Conservation (phyloP, 2,329 filamentous ascomycete species). For the Canariomyces notabilis region DNA sequence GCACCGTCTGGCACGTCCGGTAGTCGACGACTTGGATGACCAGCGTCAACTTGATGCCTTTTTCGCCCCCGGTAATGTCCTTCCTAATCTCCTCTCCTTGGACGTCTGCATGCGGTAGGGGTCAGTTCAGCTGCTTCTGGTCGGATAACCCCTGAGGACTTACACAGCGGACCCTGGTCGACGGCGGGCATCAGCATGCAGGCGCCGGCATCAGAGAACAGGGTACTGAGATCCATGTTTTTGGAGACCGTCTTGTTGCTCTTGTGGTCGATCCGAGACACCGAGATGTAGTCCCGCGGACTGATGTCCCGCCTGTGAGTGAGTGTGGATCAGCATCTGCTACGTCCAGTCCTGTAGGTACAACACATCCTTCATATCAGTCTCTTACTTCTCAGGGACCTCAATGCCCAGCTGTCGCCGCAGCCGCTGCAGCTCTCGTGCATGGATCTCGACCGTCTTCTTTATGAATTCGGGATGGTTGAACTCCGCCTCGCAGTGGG, state of each 20-base stretch:
- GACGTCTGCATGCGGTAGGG: slow-evolving; percentile 41
- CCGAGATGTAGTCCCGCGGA: slow-evolving; percentile 29
- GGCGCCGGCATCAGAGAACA: slow-evolving; percentile 35
- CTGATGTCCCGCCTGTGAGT: slow-evolving; percentile 18
- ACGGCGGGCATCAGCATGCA: slow-evolving; percentile 44
- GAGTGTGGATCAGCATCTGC: background rate
- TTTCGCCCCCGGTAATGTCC: slow-evolving; percentile 43
- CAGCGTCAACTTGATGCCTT: slow-evolving; percentile 44
- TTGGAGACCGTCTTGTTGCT: slow-evolving; percentile 29
- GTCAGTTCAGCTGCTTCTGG: too few relatives aligned
- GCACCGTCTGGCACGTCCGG: slow-evolving; percentile 47
- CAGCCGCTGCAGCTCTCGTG: slow-evolving; percentile 25
- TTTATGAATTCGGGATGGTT: slow-evolving; percentile 26
- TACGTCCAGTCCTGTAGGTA: too few relatives aligned
- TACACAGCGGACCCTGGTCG: slow-evolving; percentile 45
- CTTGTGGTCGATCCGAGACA: slow-evolving; percentile 30
- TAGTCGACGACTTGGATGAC: slow-evolving; percentile 52
- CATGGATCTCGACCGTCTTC: slow-evolving; percentile 28
- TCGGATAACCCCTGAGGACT: slow-evolving; percentile 5
- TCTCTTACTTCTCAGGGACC: slow-evolving; percentile 15
- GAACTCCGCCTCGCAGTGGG: slow-evolving; percentile 28
- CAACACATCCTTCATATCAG: background rate
- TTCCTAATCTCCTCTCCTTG: slow-evolving; percentile 45
- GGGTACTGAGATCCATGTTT: slow-evolving; percentile 28
- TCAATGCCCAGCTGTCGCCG: slow-evolving; percentile 24